Evolutionary conservation across 805 yeast genomes (phyloP).

Genomic region (Wickerhamiella cacticola): DNA sequence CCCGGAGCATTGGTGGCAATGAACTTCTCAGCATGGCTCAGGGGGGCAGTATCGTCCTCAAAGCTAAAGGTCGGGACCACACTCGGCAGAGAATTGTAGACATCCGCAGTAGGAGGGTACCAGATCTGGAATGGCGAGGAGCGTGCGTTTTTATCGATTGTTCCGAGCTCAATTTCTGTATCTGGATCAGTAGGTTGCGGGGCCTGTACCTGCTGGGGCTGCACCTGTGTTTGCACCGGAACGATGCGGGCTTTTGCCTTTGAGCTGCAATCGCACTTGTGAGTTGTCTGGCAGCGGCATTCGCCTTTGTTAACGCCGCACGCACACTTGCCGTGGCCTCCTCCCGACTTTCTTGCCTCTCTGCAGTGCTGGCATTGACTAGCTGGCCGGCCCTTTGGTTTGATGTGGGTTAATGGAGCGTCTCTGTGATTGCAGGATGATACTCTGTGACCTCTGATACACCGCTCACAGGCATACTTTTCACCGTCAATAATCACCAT

Average conservation of each 20-base stretch:
- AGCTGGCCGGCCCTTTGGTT: conserved; percentile 93
- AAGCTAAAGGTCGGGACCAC: conserved; percentile 8
- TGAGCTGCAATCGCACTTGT: conserved; percentile 12
- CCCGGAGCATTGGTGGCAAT: background rate
- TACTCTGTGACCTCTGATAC: conserved; percentile 93
- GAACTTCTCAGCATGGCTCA: conserved; percentile 6
- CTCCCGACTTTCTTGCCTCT: conserved; percentile 21
- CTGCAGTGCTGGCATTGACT: conserved; percentile 79
- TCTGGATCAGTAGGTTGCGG: conserved; percentile 3
- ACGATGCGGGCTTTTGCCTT: conserved; percentile 5
- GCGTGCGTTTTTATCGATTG: conserved; percentile 4
- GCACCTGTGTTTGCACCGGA: background rate
- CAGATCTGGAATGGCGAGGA: conserved; percentile 8
- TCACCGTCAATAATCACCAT: conserved; percentile 90
- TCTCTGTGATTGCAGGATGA: conserved; percentile 89
- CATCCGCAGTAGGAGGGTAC: conserved; percentile 11
- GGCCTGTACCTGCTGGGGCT: background rate
- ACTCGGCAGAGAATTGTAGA: conserved; percentile 4
- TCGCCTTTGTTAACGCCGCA: conserved; percentile 23
- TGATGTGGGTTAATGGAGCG: conserved; percentile 80
- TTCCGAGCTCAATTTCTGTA: conserved; percentile 2
- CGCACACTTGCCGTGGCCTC: conserved; percentile 26
- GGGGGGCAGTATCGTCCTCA: conserved; percentile 10
- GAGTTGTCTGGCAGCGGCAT: conserved; percentile 10
- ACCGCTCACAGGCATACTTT: conserved; percentile 91